Conservation (phyloP, 345 rosid species). For the Conringia planisiliqua region DNA sequence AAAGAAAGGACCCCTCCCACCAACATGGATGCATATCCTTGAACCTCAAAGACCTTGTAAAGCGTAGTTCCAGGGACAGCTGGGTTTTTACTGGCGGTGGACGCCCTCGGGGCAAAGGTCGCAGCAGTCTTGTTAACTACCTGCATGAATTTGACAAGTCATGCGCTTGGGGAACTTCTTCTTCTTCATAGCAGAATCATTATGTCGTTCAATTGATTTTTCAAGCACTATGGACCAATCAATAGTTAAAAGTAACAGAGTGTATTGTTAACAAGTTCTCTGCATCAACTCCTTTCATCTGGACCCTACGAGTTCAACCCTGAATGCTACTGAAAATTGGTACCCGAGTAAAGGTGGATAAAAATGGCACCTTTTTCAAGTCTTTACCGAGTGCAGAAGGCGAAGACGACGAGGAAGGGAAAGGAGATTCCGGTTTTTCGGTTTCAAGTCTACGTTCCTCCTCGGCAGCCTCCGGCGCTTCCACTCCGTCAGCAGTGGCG, state of each 20-base stretch:
- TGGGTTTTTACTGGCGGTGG: constrained; percentile 83
- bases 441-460: constrained; percentile 20
- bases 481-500: constrained; percentile 48
- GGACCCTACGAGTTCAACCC: no score
- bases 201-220: no score
- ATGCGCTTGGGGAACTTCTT: background rate
- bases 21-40: constrained; percentile 72
- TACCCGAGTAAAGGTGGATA: background rate
- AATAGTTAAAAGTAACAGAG: background rate
- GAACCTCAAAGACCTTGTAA: constrained; percentile 88
- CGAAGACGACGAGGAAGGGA: constrained; percentile 25
- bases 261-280: background rate
- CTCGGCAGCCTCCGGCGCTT: constrained; percentile 36
- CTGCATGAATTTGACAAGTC: constrained; percentile 38
- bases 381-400: constrained; percentile 55
- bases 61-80: constrained; percentile 84
- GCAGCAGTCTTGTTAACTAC: constrained; percentile 91
- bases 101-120: constrained; percentile 94
- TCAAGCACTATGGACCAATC: background rate
- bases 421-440: constrained; percentile 18
- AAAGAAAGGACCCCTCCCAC: constrained; percentile 82
- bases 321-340: no score
- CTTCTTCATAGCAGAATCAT: background rate
- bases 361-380: constrained; percentile 65
- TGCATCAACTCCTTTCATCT: no score